Evolutionary conservation across 108 stramenopile species (phyloP).

Genomic region (Parietichytrium sp.): DNA sequence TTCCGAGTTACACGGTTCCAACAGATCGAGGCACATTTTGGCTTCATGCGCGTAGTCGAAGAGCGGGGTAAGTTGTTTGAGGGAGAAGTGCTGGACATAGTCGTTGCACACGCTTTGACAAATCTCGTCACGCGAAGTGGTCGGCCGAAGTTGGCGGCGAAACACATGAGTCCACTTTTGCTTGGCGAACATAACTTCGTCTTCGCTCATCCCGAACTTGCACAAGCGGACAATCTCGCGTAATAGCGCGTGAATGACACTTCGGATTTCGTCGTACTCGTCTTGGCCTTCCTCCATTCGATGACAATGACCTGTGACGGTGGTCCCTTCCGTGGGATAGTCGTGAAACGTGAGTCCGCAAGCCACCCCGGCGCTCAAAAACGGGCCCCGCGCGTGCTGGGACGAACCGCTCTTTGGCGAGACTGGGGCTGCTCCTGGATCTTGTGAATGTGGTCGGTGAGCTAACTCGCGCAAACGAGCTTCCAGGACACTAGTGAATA

Average conservation of each 20-base stretch:
- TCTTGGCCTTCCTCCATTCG: too few species aligned
- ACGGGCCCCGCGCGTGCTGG: neutral
- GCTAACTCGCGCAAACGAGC: constrained; percentile 14
- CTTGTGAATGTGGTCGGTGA: neutral
- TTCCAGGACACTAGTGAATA: constrained; percentile 24
- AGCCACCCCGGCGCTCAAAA: neutral
- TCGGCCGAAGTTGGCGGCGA: neutral
- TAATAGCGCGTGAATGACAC: neutral
- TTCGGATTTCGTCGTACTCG: too few species aligned
- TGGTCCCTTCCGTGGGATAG: neutral
- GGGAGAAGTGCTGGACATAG: constrained; percentile 1
- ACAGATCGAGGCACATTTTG: neutral
- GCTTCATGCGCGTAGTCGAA: neutral
- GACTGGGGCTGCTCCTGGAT: too few species aligned
- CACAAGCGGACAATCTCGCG: constrained; percentile 8
- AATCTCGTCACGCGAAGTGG: neutral
- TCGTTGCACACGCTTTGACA: neutral
- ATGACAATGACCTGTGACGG: too few species aligned
- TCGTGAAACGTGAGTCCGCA: neutral
- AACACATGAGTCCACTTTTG: constrained; percentile 20
- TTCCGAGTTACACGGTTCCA: too few species aligned
- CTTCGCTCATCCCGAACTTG: neutral
- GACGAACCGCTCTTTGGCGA: too few species aligned
- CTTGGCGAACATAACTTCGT: constrained; percentile 11
- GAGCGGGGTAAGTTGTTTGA: neutral